A percentile compares a stretch with the other conserved stretches of the same genome.
Evolutionary conservation across 1,139 yeast genomes (phyloP).

Genomic region (Schizosaccharomyces versatilis): DNA sequence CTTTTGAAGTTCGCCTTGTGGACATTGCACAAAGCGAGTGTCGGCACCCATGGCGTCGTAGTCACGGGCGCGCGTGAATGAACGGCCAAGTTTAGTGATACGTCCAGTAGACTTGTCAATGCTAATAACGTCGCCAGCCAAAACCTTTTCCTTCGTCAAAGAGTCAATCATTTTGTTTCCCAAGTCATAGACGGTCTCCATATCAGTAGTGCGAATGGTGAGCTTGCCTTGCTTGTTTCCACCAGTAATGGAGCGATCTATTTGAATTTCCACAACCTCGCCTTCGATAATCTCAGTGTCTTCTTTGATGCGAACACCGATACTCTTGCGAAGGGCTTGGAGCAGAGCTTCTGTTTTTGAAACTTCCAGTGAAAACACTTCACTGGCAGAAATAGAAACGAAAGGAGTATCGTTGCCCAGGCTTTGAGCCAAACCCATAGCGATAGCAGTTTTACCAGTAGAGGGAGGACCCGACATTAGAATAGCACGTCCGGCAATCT

Average conservation of each 20-base stretch:
- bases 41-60: slow-evolving; percentile 99
- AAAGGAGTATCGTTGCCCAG: slow-evolving; percentile 86
- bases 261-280: slow-evolving; percentile 94
- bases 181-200: slow-evolving; percentile 94
- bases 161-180: slow-evolving; percentile 97
- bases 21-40: slow-evolving; percentile 90
- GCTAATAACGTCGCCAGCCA: slow-evolving; percentile 92
- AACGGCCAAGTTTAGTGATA: slow-evolving; percentile 80
- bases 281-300: slow-evolving; percentile 96
- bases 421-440: slow-evolving; percentile 84
- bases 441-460: slow-evolving; percentile 96
- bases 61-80: slow-evolving; percentile 87
- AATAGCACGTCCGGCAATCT: slow-evolving; percentile 92
- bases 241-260: slow-evolving; percentile 86
- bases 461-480: slow-evolving; percentile 95
- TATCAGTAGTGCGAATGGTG: slow-evolving; percentile 92
- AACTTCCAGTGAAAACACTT: slow-evolving; percentile 71
- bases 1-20: slow-evolving; percentile 94
- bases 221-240: slow-evolving; percentile 96
- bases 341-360: slow-evolving; percentile 89
- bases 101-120: slow-evolving; percentile 92
- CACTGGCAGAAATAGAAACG: slow-evolving; percentile 86
- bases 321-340: slow-evolving; percentile 85
- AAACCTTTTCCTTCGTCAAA: slow-evolving; percentile 75
- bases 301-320: slow-evolving; percentile 87